These are phyloP conservation scores for Beauveria rudraprayagi DNA, from an alignment of 2,329 filamentous ascomycete genomes.

Conservation along the genomic window DNA sequence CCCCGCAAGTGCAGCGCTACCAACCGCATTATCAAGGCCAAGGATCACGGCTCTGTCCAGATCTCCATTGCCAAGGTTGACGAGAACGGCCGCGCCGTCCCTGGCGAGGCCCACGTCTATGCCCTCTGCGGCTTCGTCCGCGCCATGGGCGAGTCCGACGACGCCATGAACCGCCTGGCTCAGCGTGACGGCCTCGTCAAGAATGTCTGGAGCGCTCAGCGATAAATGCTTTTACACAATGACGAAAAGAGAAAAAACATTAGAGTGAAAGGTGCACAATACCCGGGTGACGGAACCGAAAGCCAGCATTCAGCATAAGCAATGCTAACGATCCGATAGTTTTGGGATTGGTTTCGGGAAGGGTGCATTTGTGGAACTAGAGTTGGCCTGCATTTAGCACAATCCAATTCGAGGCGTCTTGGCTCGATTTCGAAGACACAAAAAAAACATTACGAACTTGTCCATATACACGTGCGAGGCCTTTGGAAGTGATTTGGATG, in stretches of 20 bases:
- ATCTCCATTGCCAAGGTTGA: conserved; percentile 97
- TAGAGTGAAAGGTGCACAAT: conserved; percentile 16
- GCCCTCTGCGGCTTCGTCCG: conserved; percentile 96
- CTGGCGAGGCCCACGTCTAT: conserved; percentile 95
- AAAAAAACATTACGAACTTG: conserved; percentile 25
- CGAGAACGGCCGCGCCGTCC: conserved; percentile 90
- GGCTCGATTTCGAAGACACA: conserved; percentile 35
- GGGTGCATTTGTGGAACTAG: conserved; percentile 34
- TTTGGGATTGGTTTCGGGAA: conserved; percentile 27
- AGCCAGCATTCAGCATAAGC: neutral
- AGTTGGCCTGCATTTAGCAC: conserved; percentile 36
- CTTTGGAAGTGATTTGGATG: conserved; percentile 18
- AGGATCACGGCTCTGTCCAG: conserved; percentile 98
- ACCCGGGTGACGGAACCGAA: conserved; percentile 11
- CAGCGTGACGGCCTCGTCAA: conserved; percentile 96
- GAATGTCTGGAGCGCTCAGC: conserved; percentile 82
- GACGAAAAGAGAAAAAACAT: conserved; percentile 7
- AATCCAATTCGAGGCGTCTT: conserved; percentile 39
- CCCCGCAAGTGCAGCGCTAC: conserved; percentile 98
- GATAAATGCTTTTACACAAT: conserved; percentile 35
- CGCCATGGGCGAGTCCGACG: conserved; percentile 95
- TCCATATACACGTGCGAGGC: conserved; percentile 14
- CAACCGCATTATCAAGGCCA: conserved; percentile 99
- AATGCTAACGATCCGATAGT: conserved; percentile 13
- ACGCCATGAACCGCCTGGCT: conserved; percentile 88